Conservation (phyloP, 2,329 filamentous ascomycete species). For the Colletotrichum sojae region DNA sequence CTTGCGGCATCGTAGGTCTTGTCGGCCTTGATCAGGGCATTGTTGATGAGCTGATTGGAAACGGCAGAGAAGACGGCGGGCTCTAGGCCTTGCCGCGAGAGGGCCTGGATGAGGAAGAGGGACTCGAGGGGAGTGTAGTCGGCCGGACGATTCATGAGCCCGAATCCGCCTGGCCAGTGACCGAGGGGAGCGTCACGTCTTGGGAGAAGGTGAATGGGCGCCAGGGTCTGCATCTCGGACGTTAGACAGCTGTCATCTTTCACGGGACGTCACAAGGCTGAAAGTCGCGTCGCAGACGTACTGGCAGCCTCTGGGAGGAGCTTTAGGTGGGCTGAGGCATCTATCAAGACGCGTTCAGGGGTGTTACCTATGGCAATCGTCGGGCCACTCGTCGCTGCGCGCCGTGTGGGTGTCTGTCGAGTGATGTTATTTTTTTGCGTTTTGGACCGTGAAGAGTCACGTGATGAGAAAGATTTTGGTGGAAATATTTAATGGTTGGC, state of each 20-base stretch:
- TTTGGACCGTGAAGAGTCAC: slow-evolving; percentile 18
- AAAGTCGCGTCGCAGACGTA: slow-evolving; percentile 40
- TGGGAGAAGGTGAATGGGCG: slow-evolving; percentile 68
- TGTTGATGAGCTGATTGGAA: slow-evolving; percentile 80
- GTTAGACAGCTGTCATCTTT: slow-evolving; percentile 37
- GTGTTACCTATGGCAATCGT: slow-evolving; percentile 27
- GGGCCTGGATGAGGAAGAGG: slow-evolving; percentile 85
- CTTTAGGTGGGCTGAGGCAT: slow-evolving; percentile 37
- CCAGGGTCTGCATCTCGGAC: slow-evolving; percentile 58
- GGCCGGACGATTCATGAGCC: slow-evolving; percentile 71
- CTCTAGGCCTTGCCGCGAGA: slow-evolving; percentile 77
- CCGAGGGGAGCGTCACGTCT: slow-evolving; percentile 69
- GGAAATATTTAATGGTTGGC: slow-evolving; percentile 21
- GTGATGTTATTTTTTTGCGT: slow-evolving; percentile 33
- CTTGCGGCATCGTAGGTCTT: slow-evolving; percentile 80
- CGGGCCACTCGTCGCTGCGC: slow-evolving; percentile 34
- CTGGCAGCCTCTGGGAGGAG: slow-evolving; percentile 42
- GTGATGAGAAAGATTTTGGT: slow-evolving; percentile 26
- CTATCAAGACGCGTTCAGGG: slow-evolving; percentile 38
- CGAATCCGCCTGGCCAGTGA: slow-evolving; percentile 67
- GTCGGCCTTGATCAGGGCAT: slow-evolving; percentile 79
- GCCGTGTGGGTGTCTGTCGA: slow-evolving; percentile 25
- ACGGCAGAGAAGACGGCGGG: slow-evolving; percentile 78
- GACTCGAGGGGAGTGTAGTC: slow-evolving; percentile 89
- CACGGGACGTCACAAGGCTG: slow-evolving; percentile 31